Conservation (phyloP, 116 monocot species). For the Posidonia oceanica region DNA sequence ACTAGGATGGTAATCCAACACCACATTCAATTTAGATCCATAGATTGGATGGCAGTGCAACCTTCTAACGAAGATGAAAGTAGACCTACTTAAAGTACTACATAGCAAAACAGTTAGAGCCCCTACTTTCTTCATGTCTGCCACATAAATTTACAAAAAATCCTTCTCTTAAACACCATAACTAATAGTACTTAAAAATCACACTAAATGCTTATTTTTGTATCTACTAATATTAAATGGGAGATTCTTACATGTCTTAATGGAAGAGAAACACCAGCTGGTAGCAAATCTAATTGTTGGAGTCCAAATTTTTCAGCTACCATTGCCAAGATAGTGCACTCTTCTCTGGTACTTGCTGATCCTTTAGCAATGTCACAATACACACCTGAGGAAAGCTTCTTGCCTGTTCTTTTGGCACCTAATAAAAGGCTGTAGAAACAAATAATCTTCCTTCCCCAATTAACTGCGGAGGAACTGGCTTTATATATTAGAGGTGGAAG, state of each 20-base stretch:
- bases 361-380: slow-evolving; percentile 64
- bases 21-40: too few species aligned
- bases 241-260: slow-evolving; percentile 69
- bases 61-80: too few species aligned
- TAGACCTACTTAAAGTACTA: too few species aligned
- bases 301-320: slow-evolving; percentile 89
- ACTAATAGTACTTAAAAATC: too few species aligned
- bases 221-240: neutral
- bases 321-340: slow-evolving; percentile 81
- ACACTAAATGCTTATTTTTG: neutral
- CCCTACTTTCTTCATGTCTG: too few species aligned
- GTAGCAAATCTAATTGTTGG: slow-evolving; percentile 76
- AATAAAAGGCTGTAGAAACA: slow-evolving; percentile 73
- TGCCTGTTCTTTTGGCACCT: slow-evolving; percentile 56
- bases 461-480: slow-evolving; percentile 33
- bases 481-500: slow-evolving; percentile 58
- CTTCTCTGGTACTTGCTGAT: slow-evolving; percentile 57
- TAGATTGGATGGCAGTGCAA: too few species aligned
- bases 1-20: neutral
- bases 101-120: too few species aligned
- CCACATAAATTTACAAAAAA: too few species aligned
- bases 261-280: slow-evolving; percentile 83
- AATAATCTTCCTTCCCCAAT: slow-evolving; percentile 69
- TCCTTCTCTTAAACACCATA: too few species aligned
- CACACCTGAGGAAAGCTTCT: slow-evolving; percentile 60